Percentiles rank a stretch among this genome's conserved stretches.
Evolutionary conservation across 75 land plant genomes (phyloP).

Genomic region (Larix kaempferi): DNA sequence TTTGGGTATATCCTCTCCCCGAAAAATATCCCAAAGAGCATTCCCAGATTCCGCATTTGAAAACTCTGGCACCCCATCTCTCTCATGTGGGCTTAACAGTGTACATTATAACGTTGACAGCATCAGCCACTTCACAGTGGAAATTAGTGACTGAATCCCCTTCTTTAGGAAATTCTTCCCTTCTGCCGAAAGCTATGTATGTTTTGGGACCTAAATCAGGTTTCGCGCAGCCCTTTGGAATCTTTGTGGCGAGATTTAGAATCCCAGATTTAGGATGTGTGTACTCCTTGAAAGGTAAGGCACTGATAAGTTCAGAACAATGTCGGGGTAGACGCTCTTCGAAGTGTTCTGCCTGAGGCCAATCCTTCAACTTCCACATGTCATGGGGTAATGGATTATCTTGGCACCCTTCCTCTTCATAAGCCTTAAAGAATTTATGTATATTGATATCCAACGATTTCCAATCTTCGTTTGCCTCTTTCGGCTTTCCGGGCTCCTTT

Average conservation of each 20-base stretch:
- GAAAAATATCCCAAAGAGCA: conserved; percentile 37
- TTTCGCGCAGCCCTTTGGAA: conserved; percentile 63
- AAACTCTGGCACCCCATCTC: too few relatives aligned
- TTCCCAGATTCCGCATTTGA: too few relatives aligned
- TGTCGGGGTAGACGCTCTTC: conserved; percentile 81
- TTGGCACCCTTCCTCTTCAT: conserved; percentile 49
- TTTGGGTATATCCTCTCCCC: conserved; percentile 58
- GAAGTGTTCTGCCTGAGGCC: conserved; percentile 68
- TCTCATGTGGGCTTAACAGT: too few relatives aligned
- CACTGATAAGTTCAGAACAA: conserved; percentile 71
- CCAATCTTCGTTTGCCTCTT: conserved; percentile 35
- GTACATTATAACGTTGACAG: conserved; percentile 20
- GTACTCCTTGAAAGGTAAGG: conserved; percentile 77
- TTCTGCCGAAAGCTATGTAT: conserved; percentile 68
- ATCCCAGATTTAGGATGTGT: conserved; percentile 83
- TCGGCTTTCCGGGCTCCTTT: conserved; percentile 19
- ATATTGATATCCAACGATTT: conserved; percentile 7
- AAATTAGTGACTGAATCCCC: conserved; percentile 83
- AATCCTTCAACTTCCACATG: conserved; percentile 79
- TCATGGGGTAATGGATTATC: conserved; percentile 41
- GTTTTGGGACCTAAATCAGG: conserved; percentile 81
- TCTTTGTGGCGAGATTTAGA: conserved; percentile 80
- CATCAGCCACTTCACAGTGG: conserved; percentile 88
- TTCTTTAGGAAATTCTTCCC: conserved; percentile 47
- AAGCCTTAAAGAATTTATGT: conserved; percentile 79